A percentile compares a stretch with the other conserved stretches of the same genome.
phyloP scores from a whole-genome alignment of 352 stramenopile genomes.

The Pythium oligandrum region DNA sequence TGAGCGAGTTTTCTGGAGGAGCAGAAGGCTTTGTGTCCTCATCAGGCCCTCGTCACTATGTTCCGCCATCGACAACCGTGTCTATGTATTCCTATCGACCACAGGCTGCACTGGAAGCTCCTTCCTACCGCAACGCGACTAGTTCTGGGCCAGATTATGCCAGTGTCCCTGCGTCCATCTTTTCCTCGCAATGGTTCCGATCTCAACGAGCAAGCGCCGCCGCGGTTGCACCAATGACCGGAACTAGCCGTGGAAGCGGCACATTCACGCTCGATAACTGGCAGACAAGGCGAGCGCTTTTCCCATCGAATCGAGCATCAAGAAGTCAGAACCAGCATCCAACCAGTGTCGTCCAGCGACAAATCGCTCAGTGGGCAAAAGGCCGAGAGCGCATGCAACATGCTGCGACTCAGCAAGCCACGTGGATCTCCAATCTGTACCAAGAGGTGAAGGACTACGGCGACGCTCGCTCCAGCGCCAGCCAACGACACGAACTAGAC shows the following conservation, averaged over 20 bases:
- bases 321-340: background rate
- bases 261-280: too few species aligned
- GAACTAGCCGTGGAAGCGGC: too few species aligned
- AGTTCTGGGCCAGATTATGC: slow-evolving; percentile 1
- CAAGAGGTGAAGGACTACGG: slow-evolving; percentile 61
- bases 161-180: background rate
- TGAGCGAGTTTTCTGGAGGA: slow-evolving; percentile 18
- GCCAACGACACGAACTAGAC: too few species aligned
- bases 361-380: slow-evolving; percentile 49
- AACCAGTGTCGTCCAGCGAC: slow-evolving; percentile 1
- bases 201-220: too few species aligned
- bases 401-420: slow-evolving; percentile 48
- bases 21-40: background rate
- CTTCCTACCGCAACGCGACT: slow-evolving; percentile 2
- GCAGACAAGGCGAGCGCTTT: too few species aligned
- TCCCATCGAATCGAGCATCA: too few species aligned
- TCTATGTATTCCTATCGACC: background rate
- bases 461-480: slow-evolving; percentile 7
- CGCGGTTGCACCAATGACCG: too few species aligned
- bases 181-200: too few species aligned
- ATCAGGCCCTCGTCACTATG: background rate
- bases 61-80: background rate
- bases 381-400: slow-evolving; percentile 56
- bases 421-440: slow-evolving; percentile 58
- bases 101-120: background rate